These are phyloP conservation scores for Cordia subcordata DNA, from an alignment of 257 asterid genomes.

Conservation along the genomic window DNA sequence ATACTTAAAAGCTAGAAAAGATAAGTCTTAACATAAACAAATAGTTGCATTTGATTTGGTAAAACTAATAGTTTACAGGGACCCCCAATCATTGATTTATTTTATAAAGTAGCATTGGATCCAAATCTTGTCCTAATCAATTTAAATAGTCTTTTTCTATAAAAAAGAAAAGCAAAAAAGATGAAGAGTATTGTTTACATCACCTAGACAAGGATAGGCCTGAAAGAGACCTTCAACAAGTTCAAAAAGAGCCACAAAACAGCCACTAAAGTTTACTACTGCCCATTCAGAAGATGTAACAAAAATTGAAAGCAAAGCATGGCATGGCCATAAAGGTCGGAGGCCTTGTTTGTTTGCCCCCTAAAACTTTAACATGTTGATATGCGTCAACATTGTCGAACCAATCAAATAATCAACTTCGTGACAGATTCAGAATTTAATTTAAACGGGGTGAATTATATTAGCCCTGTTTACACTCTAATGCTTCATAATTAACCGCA, in stretches of 20 bases:
- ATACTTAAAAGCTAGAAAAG: too few relatives aligned
- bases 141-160: too few relatives aligned
- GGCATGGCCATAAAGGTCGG: conserved; percentile 24
- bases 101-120: conserved; percentile 26
- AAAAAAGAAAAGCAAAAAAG: conserved; percentile 3
- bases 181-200: conserved; percentile 9
- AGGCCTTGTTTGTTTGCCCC: conserved; percentile 22
- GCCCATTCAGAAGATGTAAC: conserved; percentile 1
- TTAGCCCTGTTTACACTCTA: too few relatives aligned
- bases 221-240: conserved; percentile 14
- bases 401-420: background rate
- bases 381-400: conserved; percentile 1
- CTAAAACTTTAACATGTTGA: conserved; percentile 9
- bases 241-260: conserved; percentile 21
- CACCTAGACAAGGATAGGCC: conserved; percentile 5
- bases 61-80: conserved; percentile 1
- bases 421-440: too few relatives aligned
- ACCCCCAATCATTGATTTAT: conserved; percentile 32
- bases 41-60: background rate
- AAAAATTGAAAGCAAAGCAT: conserved; percentile 11
- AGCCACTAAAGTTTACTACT: conserved; percentile 22
- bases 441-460: too few relatives aligned
- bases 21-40: too few relatives aligned
- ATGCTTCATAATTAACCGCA: too few relatives aligned
- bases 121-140: conserved; percentile 39